Evolutionary conservation across 2,329 filamentous ascomycete species (phyloP), one percentile per base, ranked within the genome.

Genomic region (Calonectria ilicicola): DNA sequence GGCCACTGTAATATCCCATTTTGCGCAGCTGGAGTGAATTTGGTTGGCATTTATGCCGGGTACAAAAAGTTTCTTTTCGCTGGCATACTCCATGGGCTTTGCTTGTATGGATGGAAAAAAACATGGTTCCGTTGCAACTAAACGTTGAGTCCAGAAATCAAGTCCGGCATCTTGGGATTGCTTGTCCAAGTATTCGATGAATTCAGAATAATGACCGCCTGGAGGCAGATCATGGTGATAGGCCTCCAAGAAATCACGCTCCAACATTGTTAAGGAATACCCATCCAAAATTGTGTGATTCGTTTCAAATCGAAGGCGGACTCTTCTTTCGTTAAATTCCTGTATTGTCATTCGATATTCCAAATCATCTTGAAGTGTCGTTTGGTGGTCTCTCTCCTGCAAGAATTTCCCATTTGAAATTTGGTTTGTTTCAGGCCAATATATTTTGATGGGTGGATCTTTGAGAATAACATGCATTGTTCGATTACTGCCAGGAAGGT

Each of bases 271-370:
- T 5, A 77, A 70, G 2, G 82, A 82, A 10, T 76, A 67, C 2
- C 80, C 82, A 19, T 84, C 82, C 2, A 79, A 76, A 19, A 83
- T 72, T 1, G 78, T 75, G 64, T 83, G 82, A 60, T 79, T 83
- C 49, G 83, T 79, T 21, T 83, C 82, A 23, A 84, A 67, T 12
- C 76, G 49, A n/a, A 27, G 63, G 76, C 68, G 44, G 6, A 42
- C 40, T 38, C 46, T 69, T 26, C 9, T 75, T 65, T 47, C 44
- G 6, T 47, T 21, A 0, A 67, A 26, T 23, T 71, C 44, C 51
- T 65, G 67, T 21, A 80, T 70, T 17, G 69, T 70, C 12, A 79
- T 60, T 23, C 72, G 69, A 27, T 76, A 70, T 40, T 73, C 66
- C 1, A 69, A 44, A 1, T 27, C 53, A 10, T 68, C 23, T 29